A percentile compares a stretch with the other conserved stretches of the same genome.
These are phyloP conservation scores for Rutstroemia sp. DNA, from an alignment of 2,329 filamentous ascomycete species.

Conservation along the genomic window DNA sequence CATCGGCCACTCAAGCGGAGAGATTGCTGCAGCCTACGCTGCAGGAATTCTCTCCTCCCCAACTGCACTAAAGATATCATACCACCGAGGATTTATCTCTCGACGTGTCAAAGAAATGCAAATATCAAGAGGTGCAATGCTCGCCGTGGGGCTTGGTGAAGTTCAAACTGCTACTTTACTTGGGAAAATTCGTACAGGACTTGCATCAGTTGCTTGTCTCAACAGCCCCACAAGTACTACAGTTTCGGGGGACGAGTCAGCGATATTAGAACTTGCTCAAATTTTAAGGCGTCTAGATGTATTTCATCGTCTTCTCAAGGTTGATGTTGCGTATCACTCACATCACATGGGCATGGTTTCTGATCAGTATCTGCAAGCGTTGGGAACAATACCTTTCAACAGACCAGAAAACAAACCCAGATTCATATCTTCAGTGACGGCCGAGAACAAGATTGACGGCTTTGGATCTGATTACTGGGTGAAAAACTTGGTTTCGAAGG, in stretches of 20 bases:
- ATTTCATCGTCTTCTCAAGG: constrained; percentile 30
- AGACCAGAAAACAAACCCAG: too few species aligned
- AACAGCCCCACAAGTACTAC: constrained; percentile 26
- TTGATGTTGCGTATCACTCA: constrained; percentile 37
- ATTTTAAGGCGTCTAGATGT: constrained; percentile 17
- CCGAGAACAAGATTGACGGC: constrained; percentile 10
- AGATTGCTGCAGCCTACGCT: constrained; percentile 34
- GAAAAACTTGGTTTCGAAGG: constrained; percentile 37
- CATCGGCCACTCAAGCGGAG: constrained; percentile 27
- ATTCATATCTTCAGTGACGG: constrained; percentile 39
- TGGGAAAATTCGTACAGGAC: constrained; percentile 5
- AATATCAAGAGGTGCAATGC: constrained; percentile 39
- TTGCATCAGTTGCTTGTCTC: constrained; percentile 29
- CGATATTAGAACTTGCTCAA: constrained; percentile 12
- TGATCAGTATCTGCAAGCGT: constrained; percentile 19
- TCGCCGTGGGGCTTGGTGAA: constrained; percentile 38
- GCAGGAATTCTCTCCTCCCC: constrained; percentile 18
- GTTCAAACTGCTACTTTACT: constrained; percentile 11
- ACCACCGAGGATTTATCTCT: constrained; percentile 16
- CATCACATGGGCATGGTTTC: constrained; percentile 29
- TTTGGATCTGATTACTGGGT: constrained; percentile 37
- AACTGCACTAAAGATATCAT: constrained; percentile 19
- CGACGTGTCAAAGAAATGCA: constrained; percentile 14
- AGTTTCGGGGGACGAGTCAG: constrained; percentile 19
- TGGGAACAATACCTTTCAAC: too few species aligned